Conservation (phyloP, 2,329 filamentous ascomycete genomes). For the Mycogone perniciosa region DNA sequence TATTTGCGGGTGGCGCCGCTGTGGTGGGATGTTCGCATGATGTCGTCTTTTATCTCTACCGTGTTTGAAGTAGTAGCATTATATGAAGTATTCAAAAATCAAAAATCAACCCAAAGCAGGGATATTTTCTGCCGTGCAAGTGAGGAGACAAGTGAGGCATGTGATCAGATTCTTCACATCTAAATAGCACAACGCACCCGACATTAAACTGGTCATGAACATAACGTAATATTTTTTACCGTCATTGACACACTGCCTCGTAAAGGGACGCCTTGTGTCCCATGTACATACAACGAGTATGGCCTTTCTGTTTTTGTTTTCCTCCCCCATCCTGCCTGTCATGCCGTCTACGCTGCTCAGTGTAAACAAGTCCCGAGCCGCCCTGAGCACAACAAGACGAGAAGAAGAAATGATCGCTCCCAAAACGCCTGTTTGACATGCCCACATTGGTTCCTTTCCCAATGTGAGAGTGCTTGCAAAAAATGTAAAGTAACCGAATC, state of each 20-base stretch:
- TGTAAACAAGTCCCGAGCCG: neutral
- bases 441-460: conserved; percentile 4
- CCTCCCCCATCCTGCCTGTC: neutral
- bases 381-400: neutral
- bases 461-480: conserved; percentile 1
- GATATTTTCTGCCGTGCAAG: no score
- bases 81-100: no score
- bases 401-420: neutral
- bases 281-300: no score
- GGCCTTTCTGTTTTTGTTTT: neutral
- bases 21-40: no score
- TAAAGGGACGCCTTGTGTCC: no score
- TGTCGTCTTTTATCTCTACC: no score
- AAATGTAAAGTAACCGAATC: neutral
- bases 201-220: neutral
- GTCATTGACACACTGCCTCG: neutral
- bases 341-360: conserved; percentile 8
- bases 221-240: neutral
- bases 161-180: no score
- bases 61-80: no score
- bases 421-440: conserved; percentile 10
- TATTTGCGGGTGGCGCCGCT: no score
- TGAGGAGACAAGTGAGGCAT: no score
- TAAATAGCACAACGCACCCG: no score
- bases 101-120: no score